phyloP scores from a whole-genome alignment of 2,329 filamentous ascomycete genomes.

The Leptographium radiaticola region DNA sequence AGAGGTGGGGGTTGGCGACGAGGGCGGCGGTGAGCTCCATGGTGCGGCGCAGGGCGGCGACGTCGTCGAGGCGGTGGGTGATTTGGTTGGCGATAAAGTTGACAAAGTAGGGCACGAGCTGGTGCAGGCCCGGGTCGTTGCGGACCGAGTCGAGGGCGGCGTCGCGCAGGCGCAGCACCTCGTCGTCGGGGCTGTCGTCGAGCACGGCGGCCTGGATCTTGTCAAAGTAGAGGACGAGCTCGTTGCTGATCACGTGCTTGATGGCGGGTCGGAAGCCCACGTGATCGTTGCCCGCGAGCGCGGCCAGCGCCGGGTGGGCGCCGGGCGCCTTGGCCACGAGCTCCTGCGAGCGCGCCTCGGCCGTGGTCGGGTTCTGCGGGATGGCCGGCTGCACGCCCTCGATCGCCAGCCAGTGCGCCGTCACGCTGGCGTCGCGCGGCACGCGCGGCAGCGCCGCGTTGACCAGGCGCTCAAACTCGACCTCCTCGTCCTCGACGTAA shows the following conservation, averaged over 20 bases:
- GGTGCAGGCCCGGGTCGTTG: conserved; percentile 85
- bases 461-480: conserved; percentile 97
- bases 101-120: conserved; percentile 91
- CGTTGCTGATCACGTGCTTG: conserved; percentile 92
- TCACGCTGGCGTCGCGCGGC: conserved; percentile 83
- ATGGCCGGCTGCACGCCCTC: conserved; percentile 96
- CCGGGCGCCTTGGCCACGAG: conserved; percentile 81
- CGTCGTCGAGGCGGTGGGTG: conserved; percentile 81
- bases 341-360: conserved; percentile 72
- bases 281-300: conserved; percentile 71
- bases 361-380: conserved; percentile 84
- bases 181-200: conserved; percentile 75
- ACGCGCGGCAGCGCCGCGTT: conserved; percentile 93
- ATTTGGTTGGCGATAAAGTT: conserved; percentile 94
- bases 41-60: conserved; percentile 81
- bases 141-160: conserved; percentile 76
- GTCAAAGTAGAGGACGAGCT: conserved; percentile 92
- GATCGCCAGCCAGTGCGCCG: conserved; percentile 93
- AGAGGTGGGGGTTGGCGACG: conserved; percentile 71
- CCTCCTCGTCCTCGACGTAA: conserved; percentile 96
- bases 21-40: conserved; percentile 81
- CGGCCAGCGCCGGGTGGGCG: conserved; percentile 73
- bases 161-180: conserved; percentile 56
- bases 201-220: conserved; percentile 83
- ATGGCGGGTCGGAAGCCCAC: conserved; percentile 78